Conservation (phyloP, 768 basidiomycete genomes). For the Rhodotorula paludigena region DNA sequence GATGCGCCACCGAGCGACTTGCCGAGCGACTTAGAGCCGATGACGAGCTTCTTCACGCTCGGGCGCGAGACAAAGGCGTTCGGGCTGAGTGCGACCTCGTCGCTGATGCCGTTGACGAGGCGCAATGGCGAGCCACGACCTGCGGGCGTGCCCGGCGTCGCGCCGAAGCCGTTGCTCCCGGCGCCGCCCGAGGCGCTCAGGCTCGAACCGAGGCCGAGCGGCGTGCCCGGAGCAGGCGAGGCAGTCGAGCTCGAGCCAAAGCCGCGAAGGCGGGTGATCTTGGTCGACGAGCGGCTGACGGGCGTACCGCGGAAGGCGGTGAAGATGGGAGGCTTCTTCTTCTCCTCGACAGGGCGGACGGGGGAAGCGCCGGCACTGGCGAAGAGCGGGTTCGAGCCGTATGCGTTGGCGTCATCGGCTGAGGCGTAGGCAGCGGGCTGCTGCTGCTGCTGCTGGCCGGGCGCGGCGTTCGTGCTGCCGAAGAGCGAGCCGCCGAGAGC, state of each 20-base stretch:
- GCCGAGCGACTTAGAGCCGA: conserved; percentile 31
- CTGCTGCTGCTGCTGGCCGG: conserved; percentile 42
- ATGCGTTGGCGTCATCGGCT: conserved; percentile 69
- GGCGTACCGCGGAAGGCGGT: conserved; percentile 39
- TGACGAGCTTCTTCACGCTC: conserved; percentile 44
- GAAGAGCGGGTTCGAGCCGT: conserved; percentile 50
- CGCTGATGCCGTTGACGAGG: conserved; percentile 31
- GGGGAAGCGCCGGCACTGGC: conserved; percentile 19
- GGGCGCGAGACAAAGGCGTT: conserved; percentile 40
- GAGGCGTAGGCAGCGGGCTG: conserved; percentile 60
- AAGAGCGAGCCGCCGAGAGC: conserved; percentile 46
- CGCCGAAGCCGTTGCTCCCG: conserved; percentile 1
- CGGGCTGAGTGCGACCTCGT: conserved; percentile 35
- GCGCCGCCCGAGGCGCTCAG: background rate
- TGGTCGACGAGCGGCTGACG: conserved; percentile 35
- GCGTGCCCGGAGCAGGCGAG: conserved; percentile 10
- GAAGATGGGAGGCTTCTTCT: conserved; percentile 42
- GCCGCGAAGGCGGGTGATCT: conserved; percentile 40
- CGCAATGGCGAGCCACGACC: conserved; percentile 31
- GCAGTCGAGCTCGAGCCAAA: conserved; percentile 30
- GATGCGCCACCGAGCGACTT: background rate
- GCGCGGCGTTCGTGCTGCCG: conserved; percentile 37
- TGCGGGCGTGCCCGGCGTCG: conserved; percentile 23
- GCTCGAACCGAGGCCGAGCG: background rate
- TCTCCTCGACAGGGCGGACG: conserved; percentile 27